Conservation (phyloP, 768 basidiomycete species). For the Gyrodon lividus region DNA sequence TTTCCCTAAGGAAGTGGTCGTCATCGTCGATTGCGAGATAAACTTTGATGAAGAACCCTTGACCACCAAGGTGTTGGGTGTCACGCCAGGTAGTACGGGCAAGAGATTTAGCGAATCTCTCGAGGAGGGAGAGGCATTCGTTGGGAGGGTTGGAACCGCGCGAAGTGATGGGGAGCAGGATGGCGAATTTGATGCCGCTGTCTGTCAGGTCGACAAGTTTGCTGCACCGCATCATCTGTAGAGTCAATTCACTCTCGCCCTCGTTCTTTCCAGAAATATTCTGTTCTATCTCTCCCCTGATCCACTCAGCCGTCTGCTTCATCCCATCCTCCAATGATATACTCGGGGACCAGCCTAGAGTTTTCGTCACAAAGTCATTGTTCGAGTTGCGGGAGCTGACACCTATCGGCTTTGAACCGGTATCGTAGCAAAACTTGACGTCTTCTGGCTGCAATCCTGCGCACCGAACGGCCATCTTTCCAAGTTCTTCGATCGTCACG, state of each 20-base stretch:
- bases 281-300: conserved; percentile 37
- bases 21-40: conserved; percentile 56
- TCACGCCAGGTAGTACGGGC: conserved; percentile 47
- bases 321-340: conserved; percentile 47
- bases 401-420: conserved; percentile 38
- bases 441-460: conserved; percentile 29
- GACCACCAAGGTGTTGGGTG: conserved; percentile 29
- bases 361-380: conserved; percentile 35
- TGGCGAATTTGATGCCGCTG: conserved; percentile 42
- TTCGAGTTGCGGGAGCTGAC: conserved; percentile 53
- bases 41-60: conserved; percentile 37
- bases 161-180: conserved; percentile 60
- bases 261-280: conserved; percentile 7
- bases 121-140: conserved; percentile 43
- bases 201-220: conserved; percentile 38
- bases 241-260: conserved; percentile 7
- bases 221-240: conserved; percentile 34
- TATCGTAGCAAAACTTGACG: conserved; percentile 30
- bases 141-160: conserved; percentile 35
- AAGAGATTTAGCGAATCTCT: conserved; percentile 43
- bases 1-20: conserved; percentile 39
- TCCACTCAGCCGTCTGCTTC: conserved; percentile 47
- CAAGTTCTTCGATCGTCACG: conserved; percentile 43
- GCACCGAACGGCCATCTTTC: conserved; percentile 36
- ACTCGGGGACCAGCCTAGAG: conserved; percentile 44